A percentile compares a stretch with the other conserved stretches of the same genome.
phyloP scores from a whole-genome alignment of 2,329 filamentous ascomycete species.

The Elsinoe perseae region DNA sequence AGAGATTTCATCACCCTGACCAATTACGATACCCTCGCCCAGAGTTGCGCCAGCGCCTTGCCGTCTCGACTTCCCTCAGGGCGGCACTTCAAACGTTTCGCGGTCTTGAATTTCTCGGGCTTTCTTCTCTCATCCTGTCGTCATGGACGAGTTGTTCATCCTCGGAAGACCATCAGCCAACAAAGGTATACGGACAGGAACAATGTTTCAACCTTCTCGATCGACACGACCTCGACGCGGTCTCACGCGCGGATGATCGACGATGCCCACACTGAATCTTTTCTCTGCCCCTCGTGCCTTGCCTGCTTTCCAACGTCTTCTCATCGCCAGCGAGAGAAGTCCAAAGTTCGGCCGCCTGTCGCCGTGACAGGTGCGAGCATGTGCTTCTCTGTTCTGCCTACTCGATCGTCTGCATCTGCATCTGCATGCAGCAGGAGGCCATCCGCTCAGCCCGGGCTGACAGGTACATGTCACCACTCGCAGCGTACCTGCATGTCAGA shows the following conservation, averaged over 20 bases:
- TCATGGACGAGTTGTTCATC: not conserved
- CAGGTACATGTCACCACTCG: conserved; percentile 1
- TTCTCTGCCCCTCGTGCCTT: not conserved
- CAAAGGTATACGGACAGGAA: not conserved
- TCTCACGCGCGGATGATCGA: not conserved
- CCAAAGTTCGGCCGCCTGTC: conserved; percentile 3
- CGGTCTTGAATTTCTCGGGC: not conserved
- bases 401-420: not conserved
- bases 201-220: conserved; percentile 9
- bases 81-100: conserved; percentile 3
- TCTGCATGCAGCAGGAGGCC: not conserved
- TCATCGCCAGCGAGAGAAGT: conserved; percentile 3
- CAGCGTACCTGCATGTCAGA: not conserved
- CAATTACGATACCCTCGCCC: not conserved
- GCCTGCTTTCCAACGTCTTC: not conserved
- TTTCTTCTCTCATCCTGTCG: conserved; percentile 2
- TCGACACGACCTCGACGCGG: conserved; percentile 2
- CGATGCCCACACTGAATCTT: not conserved
- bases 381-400: not conserved
- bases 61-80: not conserved
- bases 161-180: not conserved
- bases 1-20: conserved; percentile 3
- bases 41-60: not conserved
- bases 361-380: not conserved
- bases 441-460: not conserved